Base-by-base conservation (phyloP, 2,329 filamentous ascomycete genomes). In the Venturia carpophila region DNA sequence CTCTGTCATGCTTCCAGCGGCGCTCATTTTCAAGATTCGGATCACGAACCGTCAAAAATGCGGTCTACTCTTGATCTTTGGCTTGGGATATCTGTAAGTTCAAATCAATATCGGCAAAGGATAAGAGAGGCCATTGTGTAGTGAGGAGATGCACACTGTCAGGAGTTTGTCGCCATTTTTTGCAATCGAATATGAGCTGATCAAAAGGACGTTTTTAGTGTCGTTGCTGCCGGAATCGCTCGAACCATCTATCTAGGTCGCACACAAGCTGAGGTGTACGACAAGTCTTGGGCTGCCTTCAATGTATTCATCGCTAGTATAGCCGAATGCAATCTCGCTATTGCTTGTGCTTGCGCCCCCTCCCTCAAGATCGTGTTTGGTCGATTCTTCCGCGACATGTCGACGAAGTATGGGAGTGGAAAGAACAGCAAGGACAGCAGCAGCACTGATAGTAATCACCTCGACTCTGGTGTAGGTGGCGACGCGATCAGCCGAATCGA, bases 201-300 rank as follows among this genome's bases (percentile, higher is more conserved):
- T 11, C 45, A 24, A 7, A 9, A 9, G 3, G 10, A 15, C 39
- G 3, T 9, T 5, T 19, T n/a, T 52, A 72, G 70, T 55, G 74
- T 75, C 5, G 69, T 74, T 1, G 73, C 67, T 17, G 71, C 72
- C 11, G 74, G 72, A 37, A 68, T 71, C 34, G 70, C 71, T 41
- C 69, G 75, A 21, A 74, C 75, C n/a, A 68, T 71, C 37, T 73
- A 72, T 63, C 68, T 74, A 17, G n/a, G 47, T 24, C 47, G 41
- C 21, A 56, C 27, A 15, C n/a, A 42, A 15, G 58, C 15, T 5
- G 55, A 60, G 24, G 27, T 62, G 17, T 21, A 21, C 55, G 64
- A 65, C 43, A 65, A 63, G 24, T 30, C 27, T 15, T 62, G 65
- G 65, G 21, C 24, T 4, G 55, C 39, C 37, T 67, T 60, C 52